These are phyloP conservation scores for Penicillium lividum DNA, from an alignment of 495 filamentous ascomycete genomes.

Conservation along the genomic window DNA sequence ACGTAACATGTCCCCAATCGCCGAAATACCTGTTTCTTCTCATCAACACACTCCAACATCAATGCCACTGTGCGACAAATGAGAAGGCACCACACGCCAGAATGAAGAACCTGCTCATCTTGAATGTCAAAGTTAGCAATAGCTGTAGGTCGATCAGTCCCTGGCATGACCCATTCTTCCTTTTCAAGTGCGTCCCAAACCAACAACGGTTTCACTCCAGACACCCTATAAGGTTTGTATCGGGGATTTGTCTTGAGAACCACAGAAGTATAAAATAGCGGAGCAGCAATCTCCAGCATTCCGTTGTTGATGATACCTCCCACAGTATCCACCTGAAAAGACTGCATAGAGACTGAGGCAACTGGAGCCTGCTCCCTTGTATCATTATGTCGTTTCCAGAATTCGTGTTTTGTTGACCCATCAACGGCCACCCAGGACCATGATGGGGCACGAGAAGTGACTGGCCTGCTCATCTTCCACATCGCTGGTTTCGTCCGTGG, in stretches of 20 bases:
- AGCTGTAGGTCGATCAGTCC: not conserved
- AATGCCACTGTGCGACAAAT: not conserved
- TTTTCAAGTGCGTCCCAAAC: not conserved
- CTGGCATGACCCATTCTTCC: too few relatives aligned
- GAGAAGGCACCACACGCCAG: not conserved
- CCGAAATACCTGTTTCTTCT: not conserved
- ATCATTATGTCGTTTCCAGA: not conserved
- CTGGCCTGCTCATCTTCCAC: not conserved
- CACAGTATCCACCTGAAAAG: not conserved
- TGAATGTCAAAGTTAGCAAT: not conserved
- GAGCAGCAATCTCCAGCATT: not conserved
- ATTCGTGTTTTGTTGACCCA: not conserved
- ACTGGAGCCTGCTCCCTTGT: not conserved
- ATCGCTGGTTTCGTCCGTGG: not conserved
- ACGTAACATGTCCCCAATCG: not conserved
- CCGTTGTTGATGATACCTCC: constrained; percentile 4
- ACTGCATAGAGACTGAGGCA: not conserved
- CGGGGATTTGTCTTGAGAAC: not conserved
- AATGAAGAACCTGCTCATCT: not conserved
- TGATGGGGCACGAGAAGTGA: not conserved
- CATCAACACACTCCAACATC: not conserved
- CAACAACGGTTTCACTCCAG: not conserved
- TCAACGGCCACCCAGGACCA: not conserved
- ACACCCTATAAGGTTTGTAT: not conserved
- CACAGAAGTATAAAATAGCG: not conserved